Percentiles rank a stretch among this genome's conserved stretches.
phyloP scores from a whole-genome alignment of 257 asterid genomes.

The Misopates orontium region DNA sequence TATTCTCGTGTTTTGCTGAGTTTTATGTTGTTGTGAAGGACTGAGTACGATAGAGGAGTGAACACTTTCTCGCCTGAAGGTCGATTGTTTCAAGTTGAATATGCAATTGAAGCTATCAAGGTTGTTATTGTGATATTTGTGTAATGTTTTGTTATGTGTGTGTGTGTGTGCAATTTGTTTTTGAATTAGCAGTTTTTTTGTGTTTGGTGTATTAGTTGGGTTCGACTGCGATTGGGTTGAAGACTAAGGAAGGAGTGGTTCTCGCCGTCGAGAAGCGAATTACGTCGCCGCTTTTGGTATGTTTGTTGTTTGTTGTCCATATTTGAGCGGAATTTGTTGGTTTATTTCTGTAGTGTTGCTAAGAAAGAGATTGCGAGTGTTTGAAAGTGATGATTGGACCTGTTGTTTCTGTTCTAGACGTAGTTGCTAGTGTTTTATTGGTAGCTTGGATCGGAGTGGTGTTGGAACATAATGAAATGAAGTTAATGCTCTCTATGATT shows the following conservation, averaged over 20 bases:
- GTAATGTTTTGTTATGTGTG: no score
- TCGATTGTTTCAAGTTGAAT: slow-evolving; percentile 86
- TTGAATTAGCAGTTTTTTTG: not conserved
- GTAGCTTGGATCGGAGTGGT: no score
- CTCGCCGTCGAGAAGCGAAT: slow-evolving; percentile 93
- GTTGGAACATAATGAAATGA: no score
- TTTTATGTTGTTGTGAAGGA: slow-evolving; percentile 40
- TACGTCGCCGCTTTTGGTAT: slow-evolving; percentile 85
- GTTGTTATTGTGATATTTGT: slow-evolving; percentile 30
- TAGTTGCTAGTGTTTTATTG: no score
- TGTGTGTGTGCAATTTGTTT: not conserved
- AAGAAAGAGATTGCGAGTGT: no score
- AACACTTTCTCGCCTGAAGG: slow-evolving; percentile 97
- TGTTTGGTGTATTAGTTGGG: slow-evolving; percentile 56
- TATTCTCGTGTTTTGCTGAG: no score
- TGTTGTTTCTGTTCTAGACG: no score
- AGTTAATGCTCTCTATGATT: no score
- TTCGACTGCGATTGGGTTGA: slow-evolving; percentile 89
- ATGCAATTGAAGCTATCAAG: slow-evolving; percentile 94
- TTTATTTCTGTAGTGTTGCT: no score
- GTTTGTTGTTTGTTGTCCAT: slow-evolving; percentile 23
- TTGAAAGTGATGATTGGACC: no score
- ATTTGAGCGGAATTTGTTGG: no score
- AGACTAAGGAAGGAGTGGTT: slow-evolving; percentile 92
- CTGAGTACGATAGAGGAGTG: slow-evolving; percentile 93